Evolutionary conservation across 2,329 filamentous ascomycete genomes (phyloP), one percentile per base, ranked within the genome.

Genomic region (Talaromyces sp.): DNA sequence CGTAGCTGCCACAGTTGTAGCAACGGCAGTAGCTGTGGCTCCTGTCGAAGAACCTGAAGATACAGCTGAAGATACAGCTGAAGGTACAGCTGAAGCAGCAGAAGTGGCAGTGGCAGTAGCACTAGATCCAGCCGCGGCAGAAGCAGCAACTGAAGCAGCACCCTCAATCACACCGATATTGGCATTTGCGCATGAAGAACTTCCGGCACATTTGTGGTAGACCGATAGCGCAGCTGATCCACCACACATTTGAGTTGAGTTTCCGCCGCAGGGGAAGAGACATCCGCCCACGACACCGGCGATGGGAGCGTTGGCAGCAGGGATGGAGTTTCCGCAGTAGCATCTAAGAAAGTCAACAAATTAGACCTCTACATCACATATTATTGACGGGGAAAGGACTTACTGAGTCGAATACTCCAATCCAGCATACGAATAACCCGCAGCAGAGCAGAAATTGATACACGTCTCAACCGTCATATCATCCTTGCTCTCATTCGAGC

Each of bases 351-450:
- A 50, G 0, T 22, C 2, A 31, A 43, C 0, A 35, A 35, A 37
- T 37, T 13, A 37, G 35, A 37, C 9, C 3, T 37, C 9, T 37
- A 13, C 11, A 37, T 10, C 35, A 37, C 35, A 37, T 37, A 9
- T 11, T 37, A 11, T 13, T 13, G 3, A 7, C 3, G 8, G 35
- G 8, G 31, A n/a, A 15, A 6, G 19, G n/a, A n/a, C 64, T 39
- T 63, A 66, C 64, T 66, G 61, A 19, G 56, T 65, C 5, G 66
- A 62, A 45, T 75, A 72, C 66, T 77, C 72, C 27, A 72, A 71
- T 1, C 75, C 74, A 11, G 74, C 70, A 58, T 73, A 70, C 37
- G 68, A 69, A 68, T 74, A 77, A 8, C 74, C 74, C 35, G 73
- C 71, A 64, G 67, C 66, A 19, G 67, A 67, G 57, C 75, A 77